Evolutionary conservation across 2,329 filamentous ascomycete species (phyloP).

Genomic region (Ophiobolus disseminans): DNA sequence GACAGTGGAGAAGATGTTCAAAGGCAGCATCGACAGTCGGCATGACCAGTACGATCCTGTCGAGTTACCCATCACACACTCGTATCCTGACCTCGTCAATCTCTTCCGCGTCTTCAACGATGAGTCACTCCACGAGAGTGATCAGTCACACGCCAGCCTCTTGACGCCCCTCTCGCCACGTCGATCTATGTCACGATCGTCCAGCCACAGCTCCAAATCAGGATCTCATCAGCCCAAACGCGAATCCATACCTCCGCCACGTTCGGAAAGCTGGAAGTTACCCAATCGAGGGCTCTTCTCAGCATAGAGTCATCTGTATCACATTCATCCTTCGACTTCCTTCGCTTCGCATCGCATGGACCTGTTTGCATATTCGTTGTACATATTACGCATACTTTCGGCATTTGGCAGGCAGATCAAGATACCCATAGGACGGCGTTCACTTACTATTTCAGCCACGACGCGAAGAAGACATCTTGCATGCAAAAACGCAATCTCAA

Average conservation of each 20-base stretch:
- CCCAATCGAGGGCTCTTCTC: neutral
- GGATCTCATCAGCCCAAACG: neutral
- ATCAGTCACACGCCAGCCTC: neutral
- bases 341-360: neutral
- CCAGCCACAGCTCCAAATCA: neutral
- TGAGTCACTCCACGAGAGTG: neutral
- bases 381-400: neutral
- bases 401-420: neutral
- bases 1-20: slow-evolving; percentile 20
- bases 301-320: neutral
- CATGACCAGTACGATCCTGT: slow-evolving; percentile 1
- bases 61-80: neutral
- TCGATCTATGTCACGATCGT: neutral
- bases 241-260: neutral
- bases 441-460: too few relatives aligned
- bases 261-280: neutral
- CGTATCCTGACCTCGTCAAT: neutral
- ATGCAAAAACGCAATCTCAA: too few relatives aligned
- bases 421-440: neutral
- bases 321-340: neutral
- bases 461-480: too few relatives aligned
- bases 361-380: neutral
- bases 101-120: neutral
- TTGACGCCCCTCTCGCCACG: neutral
- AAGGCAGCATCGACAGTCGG: slow-evolving; percentile 14